Base-by-base conservation (phyloP, 2,329 filamentous ascomycete species). In the Pyrenochaeta sp. region DNA sequence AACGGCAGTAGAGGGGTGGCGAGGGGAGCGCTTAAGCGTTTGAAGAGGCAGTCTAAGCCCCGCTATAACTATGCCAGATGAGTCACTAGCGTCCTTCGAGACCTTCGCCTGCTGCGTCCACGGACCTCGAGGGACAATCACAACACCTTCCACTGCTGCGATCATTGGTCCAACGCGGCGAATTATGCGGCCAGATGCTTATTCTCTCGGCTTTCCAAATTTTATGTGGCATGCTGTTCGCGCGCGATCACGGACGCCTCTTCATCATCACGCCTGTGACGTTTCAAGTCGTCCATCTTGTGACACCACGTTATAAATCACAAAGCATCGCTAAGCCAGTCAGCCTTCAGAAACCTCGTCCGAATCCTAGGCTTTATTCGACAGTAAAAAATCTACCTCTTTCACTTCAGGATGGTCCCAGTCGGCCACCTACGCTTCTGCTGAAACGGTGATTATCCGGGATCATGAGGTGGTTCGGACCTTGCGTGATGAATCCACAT, bases 1-100 rank as follows among this genome's bases (percentile, higher is more conserved):
- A 39, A 40, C 50, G 5, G 48, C 40, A 46, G 50, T 36, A 50
- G 56, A 27, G 42, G 28, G 54, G 54, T 44, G 54, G 54, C 54
- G 32, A 57, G 37, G 39, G 42, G 42, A 44, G 42, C 42, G 42
- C 42, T 44, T 44, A 25, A 44, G 42, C 42, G 42, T 10, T 44
- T 44, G 42, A 44, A n/a, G 15, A 39, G 36, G n/a, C 42, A 10
- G 42, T 6, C 42, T 44, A n/a, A 44, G 42, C 42, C 42, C 42
- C 42, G 25, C 42, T 27, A 22, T 5, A 42, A 22, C 42, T 44
- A 27, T 44, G 28, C 42, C 25, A 7, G 10, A 44, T 27, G 24
- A 28, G 42, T 44, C 42, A 44, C 42, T 44, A 44, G 42, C 42
- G 8, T 12, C 10, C 7, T 27, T n/a, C 12, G 42, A 19, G 36